phyloP scores from a whole-genome alignment of 495 filamentous ascomycete species.

The Lasiosphaeria miniovina region DNA sequence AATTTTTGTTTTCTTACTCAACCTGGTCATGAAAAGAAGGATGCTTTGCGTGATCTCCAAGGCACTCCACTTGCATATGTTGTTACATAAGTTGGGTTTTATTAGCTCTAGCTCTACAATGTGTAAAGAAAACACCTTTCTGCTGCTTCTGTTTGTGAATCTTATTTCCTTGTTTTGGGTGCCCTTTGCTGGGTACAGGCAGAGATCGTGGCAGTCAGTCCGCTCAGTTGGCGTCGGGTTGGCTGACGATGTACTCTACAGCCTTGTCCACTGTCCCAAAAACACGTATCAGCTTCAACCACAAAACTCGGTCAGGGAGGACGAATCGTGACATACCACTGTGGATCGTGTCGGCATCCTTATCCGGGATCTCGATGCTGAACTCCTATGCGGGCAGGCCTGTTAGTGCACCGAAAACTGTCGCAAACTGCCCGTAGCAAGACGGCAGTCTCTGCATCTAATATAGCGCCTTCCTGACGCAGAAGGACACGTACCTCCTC shows the following conservation, averaged over 20 bases:
- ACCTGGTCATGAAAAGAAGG: too few relatives aligned
- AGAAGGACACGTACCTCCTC: slow-evolving; percentile 74
- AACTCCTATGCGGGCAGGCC: slow-evolving; percentile 68
- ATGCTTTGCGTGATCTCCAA: too few relatives aligned
- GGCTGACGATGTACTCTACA: slow-evolving; percentile 89
- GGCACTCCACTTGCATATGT: too few relatives aligned
- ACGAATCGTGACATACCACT: slow-evolving; percentile 67
- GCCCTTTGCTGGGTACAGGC: slow-evolving; percentile 3
- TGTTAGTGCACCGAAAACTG: neutral
- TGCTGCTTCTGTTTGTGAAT: too few relatives aligned
- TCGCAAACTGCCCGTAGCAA: too few relatives aligned
- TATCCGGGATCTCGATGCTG: slow-evolving; percentile 99
- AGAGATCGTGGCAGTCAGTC: slow-evolving; percentile 19
- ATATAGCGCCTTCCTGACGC: neutral
- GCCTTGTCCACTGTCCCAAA: slow-evolving; percentile 79
- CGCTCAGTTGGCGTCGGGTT: slow-evolving; percentile 70
- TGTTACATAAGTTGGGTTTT: too few relatives aligned
- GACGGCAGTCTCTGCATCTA: too few relatives aligned
- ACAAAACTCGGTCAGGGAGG: neutral
- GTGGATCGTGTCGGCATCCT: slow-evolving; percentile 95
- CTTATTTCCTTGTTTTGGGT: too few relatives aligned
- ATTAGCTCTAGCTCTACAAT: too few relatives aligned
- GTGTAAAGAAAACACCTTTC: too few relatives aligned
- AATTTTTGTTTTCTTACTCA: too few relatives aligned
- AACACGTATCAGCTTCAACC: slow-evolving; percentile 12